Conservation (phyloP, 176 grass and related monocot genomes). For the Echinochloa phyllopogon region DNA sequence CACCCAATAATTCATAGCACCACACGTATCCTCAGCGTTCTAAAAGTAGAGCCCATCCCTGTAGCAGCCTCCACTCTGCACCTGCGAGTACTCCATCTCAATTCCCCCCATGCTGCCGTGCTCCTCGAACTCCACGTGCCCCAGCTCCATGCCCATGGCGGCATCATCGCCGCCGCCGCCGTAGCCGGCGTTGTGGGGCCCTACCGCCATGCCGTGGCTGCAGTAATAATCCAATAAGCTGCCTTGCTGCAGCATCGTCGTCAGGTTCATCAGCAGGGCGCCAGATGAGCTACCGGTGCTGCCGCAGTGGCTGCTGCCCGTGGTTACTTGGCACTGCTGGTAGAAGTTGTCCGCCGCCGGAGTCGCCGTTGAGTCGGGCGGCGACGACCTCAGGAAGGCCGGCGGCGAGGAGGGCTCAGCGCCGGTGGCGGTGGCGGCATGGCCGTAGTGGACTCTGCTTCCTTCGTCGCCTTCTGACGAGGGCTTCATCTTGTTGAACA, state of each 20-base stretch:
- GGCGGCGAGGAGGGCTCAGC: conserved; percentile 34
- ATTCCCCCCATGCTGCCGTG: conserved; percentile 33
- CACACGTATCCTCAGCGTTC: background rate
- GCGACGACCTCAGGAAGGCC: background rate
- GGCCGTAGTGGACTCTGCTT: background rate
- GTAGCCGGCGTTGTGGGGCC: background rate
- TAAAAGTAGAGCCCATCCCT: conserved; percentile 33
- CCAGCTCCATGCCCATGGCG: background rate
- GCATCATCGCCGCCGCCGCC: background rate
- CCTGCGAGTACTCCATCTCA: conserved; percentile 18
- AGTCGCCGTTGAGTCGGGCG: background rate
- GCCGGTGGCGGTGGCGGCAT: background rate
- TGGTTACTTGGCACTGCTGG: background rate
- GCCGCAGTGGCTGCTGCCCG: background rate
- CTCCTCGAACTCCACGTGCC: conserved; percentile 29
- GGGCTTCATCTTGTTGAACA: conserved; percentile 62
- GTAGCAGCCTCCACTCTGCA: background rate
- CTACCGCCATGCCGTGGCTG: background rate
- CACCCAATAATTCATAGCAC: background rate
- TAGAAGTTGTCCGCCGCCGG: background rate
- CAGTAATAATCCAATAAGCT: conserved; percentile 28
- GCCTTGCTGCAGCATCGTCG: conserved; percentile 32
- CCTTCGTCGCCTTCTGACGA: conserved; percentile 18
- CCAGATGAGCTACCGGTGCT: background rate
- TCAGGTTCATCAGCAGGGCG: conserved; percentile 2